Evolutionary conservation across 2,329 filamentous ascomycete species (phyloP), one percentile per base, ranked within the genome.

Genomic region (Elsinoe ampelina): DNA sequence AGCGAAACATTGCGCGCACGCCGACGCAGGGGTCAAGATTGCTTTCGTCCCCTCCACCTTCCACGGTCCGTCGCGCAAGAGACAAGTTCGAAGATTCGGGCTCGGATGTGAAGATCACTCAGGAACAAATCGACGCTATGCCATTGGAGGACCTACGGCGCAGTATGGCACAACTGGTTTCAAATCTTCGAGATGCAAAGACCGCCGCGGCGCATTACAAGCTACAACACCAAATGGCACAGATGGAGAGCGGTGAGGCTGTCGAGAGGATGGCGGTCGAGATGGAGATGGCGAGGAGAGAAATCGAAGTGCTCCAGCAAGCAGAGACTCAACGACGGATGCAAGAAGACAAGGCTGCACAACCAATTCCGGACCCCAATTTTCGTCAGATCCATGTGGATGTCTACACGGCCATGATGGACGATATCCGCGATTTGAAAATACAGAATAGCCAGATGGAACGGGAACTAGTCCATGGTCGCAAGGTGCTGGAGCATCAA

Each of bases 181-280:
- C 71, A 10, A 74, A 79, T 13, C 69, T 83, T n/a, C 76, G 79
- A 60, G 83, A 86, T 62, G 78, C 82, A 57, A 88, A 93, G 66
- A 91, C 90, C 75, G 87, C 91, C 58, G 85, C 87, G 13, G 87
- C 91, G 32, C 91, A 96, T 69, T 86, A 93, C 74, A 95, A 93
- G 72, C 76, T 97, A 56, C 92, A 96, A 69, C 87, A 91, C 67
- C 90, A 86, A 64, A 80, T 96, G 66, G 79, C 95, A 26, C 84
- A 82, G 54, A 84, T 96, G 62, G 89, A 95, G 66, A 90, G 87
- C 56, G 84, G 86, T 50, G 89, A 95, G 63, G 86, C 90, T 30
- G 82, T 89, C 8, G 91, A 95, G 71, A 84, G 90, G 22, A 89
- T 92, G 63, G 86, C 85, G 35, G 91, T 96, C 4, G 92, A 96